These are phyloP conservation scores for Hymenoscyphus fraxineus DNA, from an alignment of 2,329 filamentous ascomycete genomes.

Conservation along the genomic window DNA sequence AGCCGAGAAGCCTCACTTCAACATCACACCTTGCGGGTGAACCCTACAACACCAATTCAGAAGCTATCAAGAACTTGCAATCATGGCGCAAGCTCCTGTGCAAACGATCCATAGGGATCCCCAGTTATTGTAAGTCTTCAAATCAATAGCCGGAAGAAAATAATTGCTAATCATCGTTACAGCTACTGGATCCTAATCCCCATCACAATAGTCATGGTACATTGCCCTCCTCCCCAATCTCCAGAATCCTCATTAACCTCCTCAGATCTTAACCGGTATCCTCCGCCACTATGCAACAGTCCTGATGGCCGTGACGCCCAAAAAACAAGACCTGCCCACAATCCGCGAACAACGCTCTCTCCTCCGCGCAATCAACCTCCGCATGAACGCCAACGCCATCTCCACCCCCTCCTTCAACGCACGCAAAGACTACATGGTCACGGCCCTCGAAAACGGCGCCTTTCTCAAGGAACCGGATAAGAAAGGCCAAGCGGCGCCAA, in stretches of 20 bases:
- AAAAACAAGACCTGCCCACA: conserved; percentile 70
- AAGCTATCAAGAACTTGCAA: conserved; percentile 25
- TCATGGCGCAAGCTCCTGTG: conserved; percentile 78
- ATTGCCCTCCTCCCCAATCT: conserved; percentile 13
- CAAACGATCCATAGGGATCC: conserved; percentile 99
- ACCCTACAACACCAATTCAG: conserved; percentile 9
- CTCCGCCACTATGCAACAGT: conserved; percentile 94
- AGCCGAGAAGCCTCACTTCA: conserved; percentile 13
- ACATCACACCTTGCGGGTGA: conserved; percentile 5
- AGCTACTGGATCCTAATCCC: conserved; percentile 99
- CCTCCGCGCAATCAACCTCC: conserved; percentile 78
- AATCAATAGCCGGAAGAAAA: conserved; percentile 10
- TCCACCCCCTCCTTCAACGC: conserved; percentile 72
- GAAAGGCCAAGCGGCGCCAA: conserved; percentile 81
- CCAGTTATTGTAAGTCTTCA: conserved; percentile 77
- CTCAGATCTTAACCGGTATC: conserved; percentile 82
- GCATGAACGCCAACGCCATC: conserved; percentile 76
- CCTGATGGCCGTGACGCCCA: conserved; percentile 81
- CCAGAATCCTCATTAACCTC: conserved; percentile 3
- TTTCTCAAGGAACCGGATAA: conserved; percentile 87
- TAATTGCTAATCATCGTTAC: conserved; percentile 27
- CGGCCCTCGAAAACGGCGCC: conserved; percentile 77
- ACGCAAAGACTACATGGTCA: conserved; percentile 78
- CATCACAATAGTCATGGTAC: conserved; percentile 94
- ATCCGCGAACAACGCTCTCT: conserved; percentile 86